Evolutionary conservation across 2,329 filamentous ascomycete species (phyloP).

Genomic region (Salinomyces thailandicus): DNA sequence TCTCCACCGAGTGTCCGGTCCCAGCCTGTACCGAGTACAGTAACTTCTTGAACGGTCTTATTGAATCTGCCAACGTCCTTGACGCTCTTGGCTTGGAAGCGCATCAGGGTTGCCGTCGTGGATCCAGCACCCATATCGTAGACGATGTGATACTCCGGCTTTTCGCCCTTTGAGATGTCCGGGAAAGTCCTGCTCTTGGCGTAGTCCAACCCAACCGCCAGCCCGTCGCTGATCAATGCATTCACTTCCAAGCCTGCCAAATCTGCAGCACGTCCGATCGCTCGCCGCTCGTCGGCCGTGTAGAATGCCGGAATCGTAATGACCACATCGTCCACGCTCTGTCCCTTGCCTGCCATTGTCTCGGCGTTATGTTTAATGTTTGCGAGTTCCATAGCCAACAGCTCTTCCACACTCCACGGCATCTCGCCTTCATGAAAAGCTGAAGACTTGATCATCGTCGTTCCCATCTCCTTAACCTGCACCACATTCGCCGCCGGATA

Average conservation of each 20-base stretch:
- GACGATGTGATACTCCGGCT: slow-evolving; percentile 83
- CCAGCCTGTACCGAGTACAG: slow-evolving; percentile 77
- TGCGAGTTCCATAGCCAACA: slow-evolving; percentile 92
- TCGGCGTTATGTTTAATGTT: slow-evolving; percentile 86
- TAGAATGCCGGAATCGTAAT: slow-evolving; percentile 87
- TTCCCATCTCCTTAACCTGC: slow-evolving; percentile 48
- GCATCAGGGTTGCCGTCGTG: slow-evolving; percentile 77
- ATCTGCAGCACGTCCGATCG: slow-evolving; percentile 72
- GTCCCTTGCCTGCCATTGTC: slow-evolving; percentile 63
- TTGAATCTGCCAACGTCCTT: slow-evolving; percentile 91
- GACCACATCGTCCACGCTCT: slow-evolving; percentile 66
- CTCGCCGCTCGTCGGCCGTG: slow-evolving; percentile 79
- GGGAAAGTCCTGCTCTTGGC: slow-evolving; percentile 86
- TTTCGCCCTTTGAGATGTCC: slow-evolving; percentile 66
- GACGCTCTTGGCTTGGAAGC: slow-evolving; percentile 77
- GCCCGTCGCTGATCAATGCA: slow-evolving; percentile 73
- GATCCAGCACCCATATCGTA: slow-evolving; percentile 98
- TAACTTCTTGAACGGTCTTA: slow-evolving; percentile 94
- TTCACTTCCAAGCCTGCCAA: slow-evolving; percentile 81
- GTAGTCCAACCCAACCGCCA: slow-evolving; percentile 91
- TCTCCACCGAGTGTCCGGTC: slow-evolving; percentile 86
- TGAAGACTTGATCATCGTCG: slow-evolving; percentile 72
- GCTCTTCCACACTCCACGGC: slow-evolving; percentile 71
- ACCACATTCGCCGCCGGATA: slow-evolving; percentile 70
- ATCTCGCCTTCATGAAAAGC: slow-evolving; percentile 57